Conservation (phyloP, 2,329 filamentous ascomycete genomes). For the Coccinonectria pachysandricola region DNA sequence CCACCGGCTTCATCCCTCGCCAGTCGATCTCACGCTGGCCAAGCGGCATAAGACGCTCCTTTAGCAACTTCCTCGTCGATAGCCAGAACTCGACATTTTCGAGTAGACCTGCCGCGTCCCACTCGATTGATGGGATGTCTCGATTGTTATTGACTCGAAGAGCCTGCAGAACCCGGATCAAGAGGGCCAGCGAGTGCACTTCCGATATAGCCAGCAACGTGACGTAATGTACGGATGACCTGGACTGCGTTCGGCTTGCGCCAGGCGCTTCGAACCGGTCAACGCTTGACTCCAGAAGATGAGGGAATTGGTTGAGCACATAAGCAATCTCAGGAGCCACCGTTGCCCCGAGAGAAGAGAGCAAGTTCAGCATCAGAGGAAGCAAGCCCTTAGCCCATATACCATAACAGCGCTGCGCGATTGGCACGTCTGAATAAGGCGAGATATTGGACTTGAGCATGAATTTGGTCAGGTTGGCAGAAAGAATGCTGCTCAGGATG, state of each 20-base stretch:
- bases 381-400: slow-evolving; percentile 87
- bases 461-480: slow-evolving; percentile 67
- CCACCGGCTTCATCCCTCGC: slow-evolving; percentile 32
- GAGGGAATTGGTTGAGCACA: slow-evolving; percentile 83
- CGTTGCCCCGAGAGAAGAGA: slow-evolving; percentile 69
- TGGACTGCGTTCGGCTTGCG: slow-evolving; percentile 39
- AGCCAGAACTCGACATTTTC: slow-evolving; percentile 83
- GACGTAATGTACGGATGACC: slow-evolving; percentile 49
- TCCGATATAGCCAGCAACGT: slow-evolving; percentile 67
- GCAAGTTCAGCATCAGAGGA: slow-evolving; percentile 78
- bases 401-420: slow-evolving; percentile 64
- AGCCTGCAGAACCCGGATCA: slow-evolving; percentile 60
- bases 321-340: slow-evolving; percentile 76
- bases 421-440: slow-evolving; percentile 64
- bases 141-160: slow-evolving; percentile 57
- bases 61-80: slow-evolving; percentile 55
- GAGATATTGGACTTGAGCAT: slow-evolving; percentile 63
- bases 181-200: slow-evolving; percentile 65
- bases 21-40: slow-evolving; percentile 62
- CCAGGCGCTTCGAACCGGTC: slow-evolving; percentile 58
- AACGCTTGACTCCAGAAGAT: slow-evolving; percentile 62
- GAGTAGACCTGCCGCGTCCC: slow-evolving; percentile 61
- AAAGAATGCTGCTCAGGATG: slow-evolving; percentile 66
- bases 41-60: slow-evolving; percentile 62
- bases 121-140: slow-evolving; percentile 62